Evolutionary conservation across 1,284 basidiomycete species (phyloP).

Genomic region (Abortiporus biennis): DNA sequence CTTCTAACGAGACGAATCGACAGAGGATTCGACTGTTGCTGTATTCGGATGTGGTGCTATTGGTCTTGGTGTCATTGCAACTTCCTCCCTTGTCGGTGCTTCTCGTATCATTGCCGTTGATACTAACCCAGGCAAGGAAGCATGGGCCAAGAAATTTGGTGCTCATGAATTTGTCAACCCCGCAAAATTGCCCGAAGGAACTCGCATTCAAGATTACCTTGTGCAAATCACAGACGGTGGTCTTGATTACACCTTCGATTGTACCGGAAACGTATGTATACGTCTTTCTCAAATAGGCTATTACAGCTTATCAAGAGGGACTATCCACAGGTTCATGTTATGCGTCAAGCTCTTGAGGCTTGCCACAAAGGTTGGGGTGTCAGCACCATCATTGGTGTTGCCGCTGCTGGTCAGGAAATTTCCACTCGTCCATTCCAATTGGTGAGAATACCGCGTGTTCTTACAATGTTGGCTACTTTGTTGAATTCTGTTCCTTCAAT

Average conservation of each 20-base stretch:
- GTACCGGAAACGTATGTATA: constrained; percentile 81
- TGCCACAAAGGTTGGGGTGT: constrained; percentile 99
- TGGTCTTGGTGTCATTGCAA: constrained; percentile 88
- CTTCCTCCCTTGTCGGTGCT: constrained; percentile 74
- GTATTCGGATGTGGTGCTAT: constrained; percentile 97
- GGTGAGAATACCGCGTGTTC: constrained; percentile 17
- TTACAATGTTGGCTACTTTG: neutral
- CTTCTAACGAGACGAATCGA: neutral
- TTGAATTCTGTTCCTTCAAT: neutral
- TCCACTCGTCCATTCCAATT: constrained; percentile 90
- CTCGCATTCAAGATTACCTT: constrained; percentile 84
- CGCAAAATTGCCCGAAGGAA: constrained; percentile 65
- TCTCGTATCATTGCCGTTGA: constrained; percentile 92
- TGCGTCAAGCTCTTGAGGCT: constrained; percentile 93
- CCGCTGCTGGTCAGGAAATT: constrained; percentile 97
- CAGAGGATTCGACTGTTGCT: constrained; percentile 83
- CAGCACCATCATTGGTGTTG: constrained; percentile 91
- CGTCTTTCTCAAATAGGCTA: neutral
- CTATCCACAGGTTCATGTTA: constrained; percentile 68
- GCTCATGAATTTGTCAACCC: constrained; percentile 98
- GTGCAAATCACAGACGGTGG: constrained; percentile 96
- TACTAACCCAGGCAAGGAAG: constrained; percentile 80
- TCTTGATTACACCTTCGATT: constrained; percentile 96
- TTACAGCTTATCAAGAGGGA: neutral
- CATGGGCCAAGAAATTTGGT: constrained; percentile 91